Percentiles rank a stretch among this genome's conserved stretches.
Evolutionary conservation across 495 filamentous ascomycete species (phyloP).

Genomic region (Trichoderma virens): DNA sequence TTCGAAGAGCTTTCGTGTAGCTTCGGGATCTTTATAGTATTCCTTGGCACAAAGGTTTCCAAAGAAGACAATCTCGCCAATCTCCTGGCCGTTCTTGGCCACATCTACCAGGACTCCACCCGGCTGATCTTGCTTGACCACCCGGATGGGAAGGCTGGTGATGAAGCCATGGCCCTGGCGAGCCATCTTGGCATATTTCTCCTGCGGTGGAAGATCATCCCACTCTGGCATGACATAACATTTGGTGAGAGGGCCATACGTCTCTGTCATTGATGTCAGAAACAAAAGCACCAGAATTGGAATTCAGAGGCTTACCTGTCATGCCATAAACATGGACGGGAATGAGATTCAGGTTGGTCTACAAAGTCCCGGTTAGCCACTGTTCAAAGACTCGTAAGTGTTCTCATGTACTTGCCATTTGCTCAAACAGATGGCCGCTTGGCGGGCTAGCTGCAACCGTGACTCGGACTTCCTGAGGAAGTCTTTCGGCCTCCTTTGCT

Average conservation of each 20-base stretch:
- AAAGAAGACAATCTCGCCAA: conserved; percentile 84
- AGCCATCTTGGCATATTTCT: conserved; percentile 81
- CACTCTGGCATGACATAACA: conserved; percentile 80
- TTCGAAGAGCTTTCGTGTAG: conserved; percentile 78
- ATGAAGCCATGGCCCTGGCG: conserved; percentile 87
- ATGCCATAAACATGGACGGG: conserved; percentile 94
- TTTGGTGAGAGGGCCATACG: conserved; percentile 93
- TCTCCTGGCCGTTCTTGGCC: conserved; percentile 70
- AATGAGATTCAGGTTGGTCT: conserved; percentile 63
- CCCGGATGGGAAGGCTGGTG: conserved; percentile 69
- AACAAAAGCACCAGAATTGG: not conserved
- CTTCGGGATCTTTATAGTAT: conserved; percentile 85
- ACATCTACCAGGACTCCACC: conserved; percentile 67
- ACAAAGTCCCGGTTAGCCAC: not conserved
- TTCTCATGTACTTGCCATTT: conserved; percentile 54
- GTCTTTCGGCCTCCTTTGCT: conserved; percentile 55
- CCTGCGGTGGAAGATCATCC: conserved; percentile 59
- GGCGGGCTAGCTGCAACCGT: conserved; percentile 92
- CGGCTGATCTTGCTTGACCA: conserved; percentile 69
- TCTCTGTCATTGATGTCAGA: conserved; percentile 42
- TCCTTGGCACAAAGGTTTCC: conserved; percentile 91
- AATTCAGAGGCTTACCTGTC: conserved; percentile 33
- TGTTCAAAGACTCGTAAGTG: not conserved
- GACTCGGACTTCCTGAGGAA: conserved; percentile 69
- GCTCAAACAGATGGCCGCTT: conserved; percentile 79